phyloP scores from a whole-genome alignment of 805 yeast genomes.

The Barnettozyma californica region DNA sequence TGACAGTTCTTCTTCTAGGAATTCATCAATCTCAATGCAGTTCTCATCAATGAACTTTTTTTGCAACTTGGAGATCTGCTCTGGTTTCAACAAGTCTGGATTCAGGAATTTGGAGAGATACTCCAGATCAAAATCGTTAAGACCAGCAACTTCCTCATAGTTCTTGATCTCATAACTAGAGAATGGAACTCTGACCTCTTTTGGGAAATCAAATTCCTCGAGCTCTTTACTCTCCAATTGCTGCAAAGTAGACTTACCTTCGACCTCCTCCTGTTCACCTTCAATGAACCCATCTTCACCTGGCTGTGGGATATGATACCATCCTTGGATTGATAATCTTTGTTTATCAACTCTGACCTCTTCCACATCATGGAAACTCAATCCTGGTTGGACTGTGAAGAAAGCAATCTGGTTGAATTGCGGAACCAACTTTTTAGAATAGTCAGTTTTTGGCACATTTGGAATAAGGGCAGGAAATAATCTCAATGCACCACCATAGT shows the following conservation, averaged over 20 bases:
- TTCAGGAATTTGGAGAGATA: conserved; percentile 54
- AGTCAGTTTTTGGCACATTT: conserved; percentile 85
- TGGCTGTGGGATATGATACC: conserved; percentile 96
- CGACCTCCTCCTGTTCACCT: conserved; percentile 79
- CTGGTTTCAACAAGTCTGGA: conserved; percentile 39
- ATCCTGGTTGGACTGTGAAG: conserved; percentile 93
- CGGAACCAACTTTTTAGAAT: conserved; percentile 65
- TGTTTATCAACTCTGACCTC: conserved; percentile 91
- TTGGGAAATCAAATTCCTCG: conserved; percentile 80
- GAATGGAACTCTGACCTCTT: conserved; percentile 44
- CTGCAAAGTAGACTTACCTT: conserved; percentile 70
- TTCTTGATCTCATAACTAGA: conserved; percentile 34
- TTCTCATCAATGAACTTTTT: conserved; percentile 61
- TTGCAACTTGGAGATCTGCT: conserved; percentile 38
- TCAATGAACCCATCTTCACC: conserved; percentile 83
- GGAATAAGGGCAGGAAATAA: conserved; percentile 82
- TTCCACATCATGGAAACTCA: conserved; percentile 96
- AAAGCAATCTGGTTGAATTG: conserved; percentile 95
- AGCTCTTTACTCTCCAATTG: conserved; percentile 72
- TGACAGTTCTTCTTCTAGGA: conserved; percentile 56
- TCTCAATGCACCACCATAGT: conserved; percentile 90
- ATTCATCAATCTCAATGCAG: conserved; percentile 56
- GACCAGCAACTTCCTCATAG: conserved; percentile 12
- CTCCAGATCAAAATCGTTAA: conserved; percentile 34
- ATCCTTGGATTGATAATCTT: conserved; percentile 90